Base-by-base conservation (phyloP, 768 basidiomycete species). In the Mycena kentingensis region DNA sequence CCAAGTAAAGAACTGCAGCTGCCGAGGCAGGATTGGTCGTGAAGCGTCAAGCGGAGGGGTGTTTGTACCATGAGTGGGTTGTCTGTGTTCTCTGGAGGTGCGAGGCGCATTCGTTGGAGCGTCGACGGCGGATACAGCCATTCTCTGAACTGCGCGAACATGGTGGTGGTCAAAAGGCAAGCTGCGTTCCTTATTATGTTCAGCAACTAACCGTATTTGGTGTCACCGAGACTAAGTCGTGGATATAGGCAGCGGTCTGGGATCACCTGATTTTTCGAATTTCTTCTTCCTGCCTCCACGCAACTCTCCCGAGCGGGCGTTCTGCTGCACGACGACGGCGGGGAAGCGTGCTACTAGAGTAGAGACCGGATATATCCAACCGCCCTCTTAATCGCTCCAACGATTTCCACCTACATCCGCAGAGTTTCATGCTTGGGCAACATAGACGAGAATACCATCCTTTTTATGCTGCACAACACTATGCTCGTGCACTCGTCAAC, bases 1-100 rank as follows among this genome's bases (percentile, higher is more conserved):
- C 91, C 91, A 93, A 13, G 89, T 90, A 62, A 91, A 93, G 69
- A 90, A 93, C 67, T 93, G 90, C 25, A 92, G 68, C 90, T 82
- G 52, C 16, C 52, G 37, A 12, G 22, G n/a, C n/a, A 32, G 29
- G 43, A 42, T 38, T 49, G 38, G 27, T 37, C 36, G 7, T 10
- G 8, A 34, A 32, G 34, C 38, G 19, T 26, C 24, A 18, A 46
- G 19, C 22, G 46, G 24, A 31, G 12, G 24, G 22, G 32, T 12
- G 29, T 26, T 62, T 77, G 55, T 64, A 88, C 88, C 88, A 90
- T 88, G 21, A 87, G 66, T 19, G 85, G 77, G 65, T 89, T 90
- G 26, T 74, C 66, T 16, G 73, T 52, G 38, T 62, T 67, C 6
- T 66, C 70, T 21, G 78, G 73, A 18, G 83, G 82, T 3, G 81